Evolutionary conservation across 441 rosid genomes (phyloP), one percentile per base, ranked within the genome.

Genomic region (Theobroma grandiflorum): DNA sequence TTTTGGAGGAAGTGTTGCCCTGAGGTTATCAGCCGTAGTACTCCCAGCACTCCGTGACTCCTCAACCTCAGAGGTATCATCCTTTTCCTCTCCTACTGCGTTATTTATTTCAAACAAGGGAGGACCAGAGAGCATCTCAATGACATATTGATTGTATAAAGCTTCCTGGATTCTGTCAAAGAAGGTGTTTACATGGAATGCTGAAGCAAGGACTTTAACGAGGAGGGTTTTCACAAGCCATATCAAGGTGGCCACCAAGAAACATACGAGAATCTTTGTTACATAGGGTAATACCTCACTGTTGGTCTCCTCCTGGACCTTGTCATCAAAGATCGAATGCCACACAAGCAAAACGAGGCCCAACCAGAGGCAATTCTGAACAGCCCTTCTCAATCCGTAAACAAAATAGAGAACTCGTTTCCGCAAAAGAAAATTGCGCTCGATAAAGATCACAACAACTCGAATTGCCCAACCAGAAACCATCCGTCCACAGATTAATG

Each of bases 151-250:
- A 76, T 87, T 89, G 83, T 91, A 92, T 49, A 89, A 53, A 58
- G 95, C 86, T 69, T 88, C 95, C 85, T 90, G 93, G 84, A 92
- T 92, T 74, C 95, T 81, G 11, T 89, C 95, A 10, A 92, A 92
- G 85, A 89, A 90, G 26, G 92, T 87, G 68, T 83, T 88, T 0
- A 87, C 91, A 63, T 94, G 93, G 84, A 94, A 92, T 16, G 91
- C 87, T 22, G 90, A 87, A 18, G 97, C 93, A 0, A 91, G 86
- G 78, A 89, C 92, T 82, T 92, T 92, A 72, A 91, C 88, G 11
- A 90, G 65, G 33, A 91, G 85, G 61, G 93, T 91, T 81, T 91
- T 90, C 75, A 88, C 75, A 8, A 92, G 88, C 95, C 94, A 89
- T 20, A 90, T 72, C 74, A 88, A 80, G 40, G 90, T 75, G 58